Evolutionary conservation across 441 rosid genomes (phyloP), one percentile per base, ranked within the genome.

Genomic region (California macrophylla): DNA sequence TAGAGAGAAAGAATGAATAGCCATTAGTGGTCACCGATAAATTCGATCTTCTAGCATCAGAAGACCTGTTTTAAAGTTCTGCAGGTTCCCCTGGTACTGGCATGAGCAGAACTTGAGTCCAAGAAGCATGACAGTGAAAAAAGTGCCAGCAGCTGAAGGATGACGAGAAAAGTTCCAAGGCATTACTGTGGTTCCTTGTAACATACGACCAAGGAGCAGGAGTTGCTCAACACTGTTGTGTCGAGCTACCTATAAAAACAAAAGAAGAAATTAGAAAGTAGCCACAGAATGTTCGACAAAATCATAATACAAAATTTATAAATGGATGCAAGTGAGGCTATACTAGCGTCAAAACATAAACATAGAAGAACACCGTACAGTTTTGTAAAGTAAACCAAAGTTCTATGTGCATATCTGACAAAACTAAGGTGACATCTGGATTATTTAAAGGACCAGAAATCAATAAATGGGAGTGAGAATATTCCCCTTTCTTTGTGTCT

Each of bases 141-240:
- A 95, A 69, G 97, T 89, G 74, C 99, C 99, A 67, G 92, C 79
- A 32, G 98, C 98, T 63, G 96, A 97, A 66, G 99, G 99, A 86
- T 95, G 99, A 71, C 74, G 90, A 52, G 97, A 87, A 85, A 92
- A 95, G 80, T 81, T 92, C 99, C 98, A 92, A 32, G 92, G 91
- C 30, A 82, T 80, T 79, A 76, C 85, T 71, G 92, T 85, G 56
- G 95, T 88, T 78, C 97, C 95, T 84, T 92, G 99, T 66, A 92
- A 82, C 85, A 95, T 79, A 72, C 98, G 91, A 67, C 96, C 96
- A 64, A 92, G 83, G 52, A 95, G 96, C 82, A 95, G 80, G 73
- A 95, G 96, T 85, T 95, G 99, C 81, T 92, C 99, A 64, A 88
- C 82, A 71, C 93, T 88, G 77, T 85, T 88, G 82, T 95, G 96